Base-by-base conservation (phyloP, 768 basidiomycete species). In the Kwoniella pini region DNA sequence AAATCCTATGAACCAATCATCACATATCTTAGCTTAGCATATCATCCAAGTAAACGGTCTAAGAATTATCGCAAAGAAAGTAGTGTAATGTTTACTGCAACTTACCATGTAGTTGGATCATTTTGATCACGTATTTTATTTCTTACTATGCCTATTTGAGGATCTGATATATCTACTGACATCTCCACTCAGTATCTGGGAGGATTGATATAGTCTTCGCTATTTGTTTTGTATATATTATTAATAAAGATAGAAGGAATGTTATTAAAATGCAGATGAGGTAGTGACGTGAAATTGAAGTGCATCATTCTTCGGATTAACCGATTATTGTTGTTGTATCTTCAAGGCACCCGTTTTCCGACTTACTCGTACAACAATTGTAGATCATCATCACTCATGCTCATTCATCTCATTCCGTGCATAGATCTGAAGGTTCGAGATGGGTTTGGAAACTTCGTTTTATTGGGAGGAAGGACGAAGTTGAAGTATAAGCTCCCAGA, bases 91-190 rank as follows among this genome's bases (percentile, higher is more conserved):
- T 11, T 21, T 7, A 13, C n/a, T n/a, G n/a, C 19, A 6, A 44
- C 70, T 28, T 38, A 72, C 71, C 65, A 68, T n/a, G 68, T 57
- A 5, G 56, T 65, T 3, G 63, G 50, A n/a, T 61, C 54, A 33
- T 50, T 54, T 2, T 62, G 56, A 40, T 65, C 55, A 17, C 26
- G n/a, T 17, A 69, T 50, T 5, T 48, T 50, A 13, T 43, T 24
- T 28, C 61, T 46, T 22, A 53, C 53, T 2, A 27, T 12, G 4
- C 26, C 27, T 30, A 72, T 60, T 19, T 59, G 65, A 38, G 71
- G 63, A 51, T 72, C 71, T 13, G 63, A 63, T 33, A 72, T 44
- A 36, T 72, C 66, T 17, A 60, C 63, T 21, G 71, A 64, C 71
- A 72, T 72, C 22, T 27, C n/a, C n/a, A n/a, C n/a, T n/a, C 30